Base-by-base conservation (phyloP, 805 yeast species). In the Limtongia smithiae region DNA sequence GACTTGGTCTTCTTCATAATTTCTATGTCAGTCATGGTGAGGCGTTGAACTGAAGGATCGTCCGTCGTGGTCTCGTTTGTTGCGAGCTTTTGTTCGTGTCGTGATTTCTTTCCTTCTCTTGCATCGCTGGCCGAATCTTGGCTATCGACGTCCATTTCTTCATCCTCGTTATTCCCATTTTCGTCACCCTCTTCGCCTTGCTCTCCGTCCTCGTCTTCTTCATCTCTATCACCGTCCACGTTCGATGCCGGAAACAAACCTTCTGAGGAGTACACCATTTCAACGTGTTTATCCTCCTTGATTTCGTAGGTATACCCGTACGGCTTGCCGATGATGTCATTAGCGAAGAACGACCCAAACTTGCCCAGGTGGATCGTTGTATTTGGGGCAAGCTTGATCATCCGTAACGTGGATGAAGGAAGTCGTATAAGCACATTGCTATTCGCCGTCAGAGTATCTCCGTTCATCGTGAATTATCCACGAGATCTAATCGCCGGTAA, bases 221-320 rank as follows among this genome's bases (percentile, higher is more conserved):
- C 60, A 15, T 48, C 54, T 3, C 44, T 50, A 39, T 48, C 57
- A n/a, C 25, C 48, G 22, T 48, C 43, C 32, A 45, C 35, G 17
- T 37, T 41, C 18, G 56, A 52, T 32, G 56, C 43, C 3, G 56
- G 37, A 41, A 52, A 52, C 36, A 52, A 30, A 3, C 56, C 56
- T 41, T 54, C 53, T 9, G 46, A 37, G 14, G 59, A 39, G 41
- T 48, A 44, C 18, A 46, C 38, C 34, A 41, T 37, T 20, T 64
- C 61, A 31, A 71, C 60, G 12, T 58, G 55, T 37, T 61, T 61
- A 51, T 78, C 80, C 37, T 80, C 86, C 25, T 74, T 62, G 37
- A 91, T 83, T 62, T 91, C 97, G 68, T 90, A 93, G 0, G 95
- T 80, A 58, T 86, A 91, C 1, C 97, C 98, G 62, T 78, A 85